Base-by-base conservation (phyloP, 106 monocot genomes). In the Dendrobium huoshanense region DNA sequence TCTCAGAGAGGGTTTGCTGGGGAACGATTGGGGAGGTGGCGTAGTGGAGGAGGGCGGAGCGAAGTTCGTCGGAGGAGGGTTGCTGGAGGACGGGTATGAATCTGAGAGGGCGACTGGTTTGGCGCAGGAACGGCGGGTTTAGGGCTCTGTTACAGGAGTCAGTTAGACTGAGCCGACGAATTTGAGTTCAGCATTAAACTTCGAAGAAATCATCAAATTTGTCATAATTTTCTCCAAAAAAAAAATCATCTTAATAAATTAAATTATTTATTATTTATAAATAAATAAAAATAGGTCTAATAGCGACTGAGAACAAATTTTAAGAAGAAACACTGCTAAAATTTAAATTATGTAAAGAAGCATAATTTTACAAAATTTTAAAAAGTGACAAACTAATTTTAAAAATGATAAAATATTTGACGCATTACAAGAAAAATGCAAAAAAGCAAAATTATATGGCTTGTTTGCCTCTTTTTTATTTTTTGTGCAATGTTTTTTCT, bases 1-100 rank as follows among this genome's bases (percentile, higher is more conserved):
- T 94, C 94, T 94, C 94, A 29, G 22, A 78, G 41, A 55, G 78
- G n/a, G 84, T 79, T 49, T 94, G 94, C 80, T 94, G 94, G 11
- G 94, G 94, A 45, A 81, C 81, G 41, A 59, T 56, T 0, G 59
- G 0, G 56, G 87, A 56, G 11, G 93, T 94, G 67, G 89, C 93
- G 86, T 94, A 94, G 79, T 84, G 85, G 37, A 91, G 87, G 65
- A 87, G n/a, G 47, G 91, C 86, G 5, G 79, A 47, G 19, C 83
- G 41, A 61, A 91, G 76, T 42, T 85, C 83, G 5, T 58, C 82
- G 37, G 64, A 22, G 44, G 77, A 72, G 37, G 70, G 22, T 61
- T 61, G 61, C n/a, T 4, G 70, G 31, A 33, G 31, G 44, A 41
- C 4, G 33, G 80, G 10, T 9, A 77, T 41, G 43, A 65, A 37